Base-by-base conservation (phyloP, 371 early-diverging fungal species). In the Mortierella sp. region DNA sequence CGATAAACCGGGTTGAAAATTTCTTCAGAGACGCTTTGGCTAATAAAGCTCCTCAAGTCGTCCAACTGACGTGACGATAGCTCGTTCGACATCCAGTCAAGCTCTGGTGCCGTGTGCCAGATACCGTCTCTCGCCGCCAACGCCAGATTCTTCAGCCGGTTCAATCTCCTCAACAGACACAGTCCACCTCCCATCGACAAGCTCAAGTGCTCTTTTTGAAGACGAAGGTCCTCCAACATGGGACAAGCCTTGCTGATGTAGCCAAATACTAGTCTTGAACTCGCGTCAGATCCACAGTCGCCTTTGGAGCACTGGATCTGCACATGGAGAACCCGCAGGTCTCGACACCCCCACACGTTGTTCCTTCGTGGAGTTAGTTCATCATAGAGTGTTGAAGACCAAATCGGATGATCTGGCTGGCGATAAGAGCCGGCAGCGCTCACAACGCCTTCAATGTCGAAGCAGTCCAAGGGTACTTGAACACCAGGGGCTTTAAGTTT, bases 211-310 rank as follows among this genome's bases (percentile, higher is more conserved):
- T 38, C 16, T 16, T 60, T 63, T 6, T 38, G 42, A 10, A 76
- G 63, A 24, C 45, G 16, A 0, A 76, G 24, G 4, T 75, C 75
- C 3, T 65, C 63, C 48, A 75, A 31, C 8, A 44, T n/a, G 7
- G 80, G 80, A 19, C 80, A 80, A 50, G 76, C 80, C 19, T 31
- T 57, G 50, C 63, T 72, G 10, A 80, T 50, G 44, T 75, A 80
- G 13, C 54, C 76, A 65, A 80, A 80, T 5, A 80, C 50, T 14
- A 75, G 19, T n/a, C 76, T 57, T 19, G 75, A 47, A 26, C 44
- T 70, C 45, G 60, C 50, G 16, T 34, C 38, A 13, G 44, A 54
- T 19, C 44, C 38, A 9, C 13, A 7, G 16, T 57, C 70, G 3
- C 55, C 14, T 14, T 28, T 31, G 24, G 68, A 19, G 38, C 42